Base-by-base conservation (phyloP, 2,329 filamentous ascomycete species). In the Paraphaeosphaeria sporulosa region DNA sequence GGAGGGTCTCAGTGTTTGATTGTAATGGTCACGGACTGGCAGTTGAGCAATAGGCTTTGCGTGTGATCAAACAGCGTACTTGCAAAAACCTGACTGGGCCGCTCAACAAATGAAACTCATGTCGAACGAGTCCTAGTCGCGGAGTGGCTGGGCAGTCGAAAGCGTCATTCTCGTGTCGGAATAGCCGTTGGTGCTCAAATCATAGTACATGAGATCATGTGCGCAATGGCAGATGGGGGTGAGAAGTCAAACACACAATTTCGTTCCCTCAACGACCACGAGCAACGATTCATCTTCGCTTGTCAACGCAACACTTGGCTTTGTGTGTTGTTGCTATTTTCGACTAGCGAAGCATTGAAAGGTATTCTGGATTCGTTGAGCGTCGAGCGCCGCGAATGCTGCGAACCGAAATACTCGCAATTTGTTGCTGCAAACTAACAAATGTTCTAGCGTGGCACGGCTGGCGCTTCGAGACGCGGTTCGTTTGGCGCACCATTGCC, bases 401-500 rank as follows among this genome's bases (percentile, higher is more conserved):
- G 32, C 25, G 43, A 36, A n/a, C 30, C 19, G 25, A 55, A 40
- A 38, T 21, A 6, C 17, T 23, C 17, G 1, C n/a, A 25, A 17
- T 9, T 47, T 19, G n/a, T 27, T 38, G n/a, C 19, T 38, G 8
- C 10, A 25, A 23, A 43, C 27, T 19, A 32, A 55, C 21, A 32
- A 30, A 43, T 49, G 27, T 32, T 46, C 44, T 44, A 38, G 27
- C 38, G 57, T 38, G 59, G 59, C 61, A 64, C 58, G 23, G 23
- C 58, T 54, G 62, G 57, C 62, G 64, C 64, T 67, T 67, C 64
- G 62, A 66, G 52, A 55, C 32, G 38, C 32, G 17, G 51, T 43
- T 57, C 51, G 46, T 44, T 19, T 66, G 60, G 62, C 44, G 38
- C 55, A 32, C 51, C 36, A 38, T 23, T 47, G 30, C 32, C 43